Evolutionary conservation across 108 stramenopile genomes (phyloP), one percentile per base, ranked within the genome.

Genomic region (Parmales sp.): DNA sequence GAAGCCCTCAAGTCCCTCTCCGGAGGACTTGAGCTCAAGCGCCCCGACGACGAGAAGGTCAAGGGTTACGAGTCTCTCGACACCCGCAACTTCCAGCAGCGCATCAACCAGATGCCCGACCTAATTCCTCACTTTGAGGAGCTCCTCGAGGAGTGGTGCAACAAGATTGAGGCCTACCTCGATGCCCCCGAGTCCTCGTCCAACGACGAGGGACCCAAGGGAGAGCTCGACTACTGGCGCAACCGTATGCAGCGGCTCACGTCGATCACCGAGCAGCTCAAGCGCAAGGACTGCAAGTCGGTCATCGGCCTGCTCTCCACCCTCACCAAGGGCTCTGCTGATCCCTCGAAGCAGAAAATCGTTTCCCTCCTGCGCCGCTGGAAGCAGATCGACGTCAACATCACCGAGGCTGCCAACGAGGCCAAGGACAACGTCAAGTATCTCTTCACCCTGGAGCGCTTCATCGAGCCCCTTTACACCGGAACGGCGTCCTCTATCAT

Each of bases 351-450:
- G 69, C 75, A 74, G 34, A 83, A 84, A 44, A 82, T 79, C 22
- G 67, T 80, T 2, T 54, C 51, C 25, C 78, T 88, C 51, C 67
- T 93, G 22, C 74, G 80, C 39, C 71, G 90, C 36, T 93, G 90
- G 90, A 91, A 87, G 68, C 79, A 86, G 50, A 86, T 90, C 36
- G 92, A 93, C 70, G 84, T 88, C 46, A 78, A 83, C 49, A 85
- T 89, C 38, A 93, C 89, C 22, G 90, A 92, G 82, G 84, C 89
- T n/a, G 87, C 88, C 23, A 93, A 90, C 60, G 92, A 92, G 74
- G 89, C 92, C 64, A 88, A 89, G 76, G 90, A 93, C 76, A 93
- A 93, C 75, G 83, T 90, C 45, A 93, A 93, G 76, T 93, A 91
- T 66, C 78, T 93, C 38, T 86, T 80, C 64, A 90, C 92, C 26